Evolutionary conservation across 2,329 filamentous ascomycete species (phyloP).

Genomic region (Cadophora luteo-olivacea): DNA sequence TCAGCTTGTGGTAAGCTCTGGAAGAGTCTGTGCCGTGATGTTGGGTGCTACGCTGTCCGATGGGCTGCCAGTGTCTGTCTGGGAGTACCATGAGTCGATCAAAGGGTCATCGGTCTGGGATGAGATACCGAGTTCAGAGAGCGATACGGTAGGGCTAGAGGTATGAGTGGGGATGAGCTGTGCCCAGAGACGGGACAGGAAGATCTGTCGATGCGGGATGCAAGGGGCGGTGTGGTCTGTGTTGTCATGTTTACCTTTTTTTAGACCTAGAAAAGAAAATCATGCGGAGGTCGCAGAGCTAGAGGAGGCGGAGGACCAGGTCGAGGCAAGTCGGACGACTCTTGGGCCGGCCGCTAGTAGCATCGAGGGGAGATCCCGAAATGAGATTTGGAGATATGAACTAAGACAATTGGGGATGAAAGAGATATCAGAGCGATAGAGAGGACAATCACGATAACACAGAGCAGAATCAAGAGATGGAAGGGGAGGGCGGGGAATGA

Average conservation of each 20-base stretch:
- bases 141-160: constrained; percentile 9
- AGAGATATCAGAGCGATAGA: not conserved
- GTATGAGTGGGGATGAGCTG: constrained; percentile 2
- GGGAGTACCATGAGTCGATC: not conserved
- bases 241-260: constrained; percentile 17
- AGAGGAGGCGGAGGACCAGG: constrained; percentile 9
- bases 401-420: not conserved
- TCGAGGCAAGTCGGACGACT: not conserved
- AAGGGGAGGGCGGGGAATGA: not conserved
- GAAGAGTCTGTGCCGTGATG: constrained; percentile 6
- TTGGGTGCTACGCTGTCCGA: not conserved
- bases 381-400: not conserved
- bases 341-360: not conserved
- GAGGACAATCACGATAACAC: not conserved
- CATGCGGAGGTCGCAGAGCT: constrained; percentile 11
- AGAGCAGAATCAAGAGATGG: not conserved
- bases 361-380: not conserved
- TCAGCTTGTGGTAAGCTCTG: not conserved
- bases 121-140: not conserved
- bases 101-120: constrained; percentile 5
- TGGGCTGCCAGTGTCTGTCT: not conserved
- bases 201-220: constrained; percentile 5
- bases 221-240: not conserved
- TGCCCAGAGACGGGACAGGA: constrained; percentile 5
- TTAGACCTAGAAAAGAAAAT: constrained; percentile 11